Evolutionary conservation across 352 stramenopile species (phyloP).

Genomic region (Pythium diclinum): DNA sequence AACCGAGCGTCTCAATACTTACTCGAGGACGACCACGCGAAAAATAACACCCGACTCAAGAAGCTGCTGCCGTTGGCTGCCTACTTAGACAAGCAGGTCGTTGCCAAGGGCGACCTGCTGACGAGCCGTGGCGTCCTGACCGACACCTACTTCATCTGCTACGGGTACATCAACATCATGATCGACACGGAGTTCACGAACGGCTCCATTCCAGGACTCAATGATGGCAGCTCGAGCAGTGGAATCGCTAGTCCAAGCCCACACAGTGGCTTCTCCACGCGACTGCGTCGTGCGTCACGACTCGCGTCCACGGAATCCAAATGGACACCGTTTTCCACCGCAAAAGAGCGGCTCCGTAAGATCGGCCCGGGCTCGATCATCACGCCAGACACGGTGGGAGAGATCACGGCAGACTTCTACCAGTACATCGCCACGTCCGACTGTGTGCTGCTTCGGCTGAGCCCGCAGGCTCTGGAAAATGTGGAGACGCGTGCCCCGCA

Average conservation of each 20-base stretch:
- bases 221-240: neutral
- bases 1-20: slow-evolving; percentile 1
- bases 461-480: slow-evolving; percentile 48
- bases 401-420: slow-evolving; percentile 36
- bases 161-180: slow-evolving; percentile 71
- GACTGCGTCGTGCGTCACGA: slow-evolving; percentile 2
- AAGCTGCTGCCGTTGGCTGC: slow-evolving; percentile 57
- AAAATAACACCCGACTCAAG: slow-evolving; percentile 18
- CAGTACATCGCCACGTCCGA: slow-evolving; percentile 65
- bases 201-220: slow-evolving; percentile 51
- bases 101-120: slow-evolving; percentile 41
- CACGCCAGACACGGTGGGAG: slow-evolving; percentile 42
- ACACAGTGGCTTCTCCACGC: neutral
- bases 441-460: slow-evolving; percentile 64
- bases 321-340: slow-evolving; percentile 67
- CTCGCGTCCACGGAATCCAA: slow-evolving; percentile 44
- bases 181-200: slow-evolving; percentile 63
- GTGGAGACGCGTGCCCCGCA: slow-evolving; percentile 55
- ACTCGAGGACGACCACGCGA: slow-evolving; percentile 2
- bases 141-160: slow-evolving; percentile 79
- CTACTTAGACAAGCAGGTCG: slow-evolving; percentile 57
- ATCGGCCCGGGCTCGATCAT: slow-evolving; percentile 74
- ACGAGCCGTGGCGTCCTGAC: slow-evolving; percentile 35
- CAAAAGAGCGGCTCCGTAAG: slow-evolving; percentile 61
- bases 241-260: too few species aligned